Percentiles rank a stretch among this genome's conserved stretches.
phyloP scores from a whole-genome alignment of 202 grass and related monocot species.

The Schoenoplectus tabernaemontani region DNA sequence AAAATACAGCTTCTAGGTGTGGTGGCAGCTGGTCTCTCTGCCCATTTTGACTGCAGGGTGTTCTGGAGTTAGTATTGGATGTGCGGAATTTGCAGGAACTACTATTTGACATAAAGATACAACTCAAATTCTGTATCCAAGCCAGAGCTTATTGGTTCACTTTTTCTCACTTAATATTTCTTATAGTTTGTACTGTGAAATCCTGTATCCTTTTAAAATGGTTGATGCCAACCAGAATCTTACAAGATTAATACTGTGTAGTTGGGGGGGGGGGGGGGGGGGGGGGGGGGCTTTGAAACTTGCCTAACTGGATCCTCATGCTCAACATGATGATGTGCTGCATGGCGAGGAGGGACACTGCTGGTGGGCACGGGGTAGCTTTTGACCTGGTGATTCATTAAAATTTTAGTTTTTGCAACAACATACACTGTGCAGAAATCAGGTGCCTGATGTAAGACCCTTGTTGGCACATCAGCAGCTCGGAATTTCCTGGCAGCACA shows the following conservation, averaged over 20 bases:
- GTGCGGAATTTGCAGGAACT: background rate
- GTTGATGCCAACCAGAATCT: background rate
- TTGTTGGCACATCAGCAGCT: slow-evolving; percentile 72
- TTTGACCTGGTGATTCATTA: slow-evolving; percentile 52
- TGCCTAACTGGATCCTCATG: slow-evolving; percentile 26
- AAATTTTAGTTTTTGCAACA: slow-evolving; percentile 51
- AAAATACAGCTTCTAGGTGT: slow-evolving; percentile 23
- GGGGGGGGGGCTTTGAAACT: background rate
- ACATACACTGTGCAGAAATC: slow-evolving; percentile 91
- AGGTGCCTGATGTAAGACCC: slow-evolving; percentile 48
- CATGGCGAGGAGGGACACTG: slow-evolving; percentile 2
- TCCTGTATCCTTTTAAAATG: background rate
- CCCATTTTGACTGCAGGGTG: slow-evolving; percentile 28
- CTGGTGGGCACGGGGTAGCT: slow-evolving; percentile 16
- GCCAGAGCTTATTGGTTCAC: background rate
- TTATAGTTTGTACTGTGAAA: background rate
- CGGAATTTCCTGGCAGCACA: slow-evolving; percentile 58
- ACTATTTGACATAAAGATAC: background rate
- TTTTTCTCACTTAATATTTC: background rate
- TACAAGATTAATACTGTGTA: background rate
- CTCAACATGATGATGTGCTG: background rate
- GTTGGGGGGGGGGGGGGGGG: background rate
- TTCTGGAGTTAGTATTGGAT: slow-evolving; percentile 16
- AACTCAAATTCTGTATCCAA: too few species aligned
- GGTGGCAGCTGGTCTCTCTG: slow-evolving; percentile 20